Base-by-base conservation (phyloP, 768 basidiomycete genomes). In the Hericium alpestre region DNA sequence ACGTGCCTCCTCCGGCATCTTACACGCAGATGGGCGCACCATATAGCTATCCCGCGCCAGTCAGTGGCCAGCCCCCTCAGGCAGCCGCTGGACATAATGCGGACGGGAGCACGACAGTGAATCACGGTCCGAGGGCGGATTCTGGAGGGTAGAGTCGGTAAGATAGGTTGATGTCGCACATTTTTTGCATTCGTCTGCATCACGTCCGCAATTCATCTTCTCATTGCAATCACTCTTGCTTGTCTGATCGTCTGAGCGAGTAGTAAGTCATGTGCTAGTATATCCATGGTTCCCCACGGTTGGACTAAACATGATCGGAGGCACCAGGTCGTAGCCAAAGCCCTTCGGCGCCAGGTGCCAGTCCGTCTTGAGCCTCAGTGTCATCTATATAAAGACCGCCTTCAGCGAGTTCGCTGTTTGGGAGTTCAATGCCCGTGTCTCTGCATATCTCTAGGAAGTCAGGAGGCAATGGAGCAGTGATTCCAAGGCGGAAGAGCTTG, bases 1-100 rank as follows among this genome's bases (percentile, higher is more conserved):
- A 40, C 52, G 63, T 40, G 54, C 62, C 41, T 51, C 59, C 54
- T 43, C 52, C 51, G 32, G 55, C 55, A 15, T 50, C 56, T 13
- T 59, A 62, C 37, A 57, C 58, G 25, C 63, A 62, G 38, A 46
- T 62, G 3, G 62, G 62, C 32, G 61, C 62, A 8, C 60, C 62
- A 16, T 62, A 61, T 40, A 52, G 46, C 39, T 63, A 59, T 38
- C 60, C 60, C 27, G 37, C n/a, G 25, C 61, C 55, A 47, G 23
- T 38, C 22, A 27, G 37, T 40, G 25, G 18, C 4, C 27, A 38
- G 32, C 38, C 13, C 22, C 16, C 40, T 16, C 16, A 18, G 20
- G n/a, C 52, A 3, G 18, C 52, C 10, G 16, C 32, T 1, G 10
- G 12, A 39, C 9, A 51, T 51, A 16, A 9, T 32, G 32, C 9